A percentile compares a stretch with the other conserved stretches of the same genome.
These are phyloP conservation scores for Letharia columbiana DNA, from an alignment of 495 filamentous ascomycete genomes.

Conservation along the genomic window DNA sequence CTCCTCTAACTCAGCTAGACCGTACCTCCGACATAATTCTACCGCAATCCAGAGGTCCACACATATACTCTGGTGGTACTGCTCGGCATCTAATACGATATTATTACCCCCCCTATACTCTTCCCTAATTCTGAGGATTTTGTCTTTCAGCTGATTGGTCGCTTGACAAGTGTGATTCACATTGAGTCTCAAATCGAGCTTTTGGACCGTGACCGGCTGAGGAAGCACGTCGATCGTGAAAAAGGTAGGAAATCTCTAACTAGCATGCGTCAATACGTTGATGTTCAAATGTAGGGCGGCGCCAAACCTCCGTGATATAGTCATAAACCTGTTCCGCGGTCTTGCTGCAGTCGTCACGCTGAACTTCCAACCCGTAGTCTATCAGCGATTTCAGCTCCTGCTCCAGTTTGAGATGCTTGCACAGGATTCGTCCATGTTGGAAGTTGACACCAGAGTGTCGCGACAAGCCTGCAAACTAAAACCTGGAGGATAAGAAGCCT, in stretches of 20 bases:
- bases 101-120: too few relatives aligned
- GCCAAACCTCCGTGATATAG: neutral
- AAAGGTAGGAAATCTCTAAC: too few relatives aligned
- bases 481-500: neutral
- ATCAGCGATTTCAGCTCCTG: neutral
- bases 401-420: neutral
- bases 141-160: too few relatives aligned
- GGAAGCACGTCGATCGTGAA: too few relatives aligned
- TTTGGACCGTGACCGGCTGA: too few relatives aligned
- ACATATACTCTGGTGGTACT: too few relatives aligned
- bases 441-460: neutral
- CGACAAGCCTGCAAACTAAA: neutral
- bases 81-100: too few relatives aligned
- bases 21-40: constrained; percentile 1
- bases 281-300: neutral
- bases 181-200: too few relatives aligned
- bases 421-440: constrained; percentile 2
- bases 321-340: neutral
- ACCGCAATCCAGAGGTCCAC: neutral
- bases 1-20: neutral
- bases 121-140: too few relatives aligned
- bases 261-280: too few relatives aligned
- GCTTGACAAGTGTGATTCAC: too few relatives aligned
- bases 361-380: neutral
- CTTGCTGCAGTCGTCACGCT: neutral